These are phyloP conservation scores for Protea cynaroides DNA, from an alignment of 164 flowering plant species.

Conservation along the genomic window DNA sequence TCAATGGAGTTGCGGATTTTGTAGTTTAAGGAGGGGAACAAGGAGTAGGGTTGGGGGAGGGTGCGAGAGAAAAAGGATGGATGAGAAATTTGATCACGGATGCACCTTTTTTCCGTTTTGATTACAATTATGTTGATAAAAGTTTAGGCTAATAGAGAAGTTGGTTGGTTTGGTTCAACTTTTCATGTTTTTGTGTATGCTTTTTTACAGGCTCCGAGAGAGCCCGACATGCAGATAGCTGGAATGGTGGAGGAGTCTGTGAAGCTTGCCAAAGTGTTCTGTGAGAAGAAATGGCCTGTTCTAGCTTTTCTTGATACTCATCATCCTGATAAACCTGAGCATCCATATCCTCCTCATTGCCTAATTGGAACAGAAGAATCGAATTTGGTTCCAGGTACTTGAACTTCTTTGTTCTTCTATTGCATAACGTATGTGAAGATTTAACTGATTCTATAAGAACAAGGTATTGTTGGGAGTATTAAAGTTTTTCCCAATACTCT, in stretches of 20 bases:
- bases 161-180: background rate
- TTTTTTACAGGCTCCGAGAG: constrained; percentile 60
- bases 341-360: constrained; percentile 91
- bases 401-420: background rate
- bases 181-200: background rate
- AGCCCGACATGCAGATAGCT: constrained; percentile 58
- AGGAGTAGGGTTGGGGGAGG: background rate
- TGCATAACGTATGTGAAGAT: background rate
- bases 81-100: too few species aligned
- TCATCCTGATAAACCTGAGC: constrained; percentile 82
- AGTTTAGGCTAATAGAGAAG: background rate
- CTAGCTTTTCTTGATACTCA: constrained; percentile 79
- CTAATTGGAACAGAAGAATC: constrained; percentile 78
- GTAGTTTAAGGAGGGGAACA: too few species aligned
- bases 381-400: constrained; percentile 33
- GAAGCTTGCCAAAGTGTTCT: constrained; percentile 52
- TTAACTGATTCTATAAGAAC: too few species aligned
- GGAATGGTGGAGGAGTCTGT: constrained; percentile 70
- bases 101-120: too few species aligned
- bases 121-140: background rate
- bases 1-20: too few species aligned
- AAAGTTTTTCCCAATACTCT: too few species aligned
- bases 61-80: too few species aligned
- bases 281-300: constrained; percentile 75
- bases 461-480: too few species aligned